phyloP scores from a whole-genome alignment of 441 rosid species.

The Adansonia gregorii region DNA sequence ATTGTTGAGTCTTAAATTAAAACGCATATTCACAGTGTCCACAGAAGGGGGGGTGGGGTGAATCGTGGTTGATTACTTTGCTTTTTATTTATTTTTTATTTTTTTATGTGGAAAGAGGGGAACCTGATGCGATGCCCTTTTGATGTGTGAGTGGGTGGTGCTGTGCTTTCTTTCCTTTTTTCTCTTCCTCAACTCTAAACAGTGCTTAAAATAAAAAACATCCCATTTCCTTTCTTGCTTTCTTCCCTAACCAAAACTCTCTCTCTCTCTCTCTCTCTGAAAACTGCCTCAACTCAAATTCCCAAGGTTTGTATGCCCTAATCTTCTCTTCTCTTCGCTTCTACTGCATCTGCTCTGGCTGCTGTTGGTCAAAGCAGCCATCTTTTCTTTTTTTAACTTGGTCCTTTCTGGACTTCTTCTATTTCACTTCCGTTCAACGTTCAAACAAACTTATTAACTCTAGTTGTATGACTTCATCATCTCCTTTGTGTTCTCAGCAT shows the following conservation, averaged over 20 bases:
- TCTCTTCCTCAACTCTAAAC: conserved; percentile 24
- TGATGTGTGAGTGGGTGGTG: conserved; percentile 85
- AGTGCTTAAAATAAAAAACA: background rate
- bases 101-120: conserved; percentile 38
- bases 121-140: conserved; percentile 70
- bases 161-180: conserved; percentile 40
- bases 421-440: background rate
- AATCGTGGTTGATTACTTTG: conserved; percentile 34
- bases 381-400: background rate
- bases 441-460: background rate
- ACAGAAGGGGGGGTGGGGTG: conserved; percentile 25
- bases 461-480: conserved; percentile 26
- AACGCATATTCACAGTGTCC: conserved; percentile 35
- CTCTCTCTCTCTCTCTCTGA: background rate
- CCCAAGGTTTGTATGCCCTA: conserved; percentile 26
- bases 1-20: background rate
- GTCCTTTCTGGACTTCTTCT: background rate
- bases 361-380: background rate
- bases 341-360: conserved; percentile 3
- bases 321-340: conserved; percentile 6
- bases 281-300: background rate
- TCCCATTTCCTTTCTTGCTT: conserved; percentile 15
- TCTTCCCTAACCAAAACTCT: conserved; percentile 29
- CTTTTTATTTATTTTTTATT: conserved; percentile 28
- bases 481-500: conserved; percentile 11